Percentiles rank a stretch among this genome's conserved stretches.
These are phyloP conservation scores for Phlyctochytrium bullatum DNA, from an alignment of 192 early-diverging fungal genomes.

Conservation along the genomic window DNA sequence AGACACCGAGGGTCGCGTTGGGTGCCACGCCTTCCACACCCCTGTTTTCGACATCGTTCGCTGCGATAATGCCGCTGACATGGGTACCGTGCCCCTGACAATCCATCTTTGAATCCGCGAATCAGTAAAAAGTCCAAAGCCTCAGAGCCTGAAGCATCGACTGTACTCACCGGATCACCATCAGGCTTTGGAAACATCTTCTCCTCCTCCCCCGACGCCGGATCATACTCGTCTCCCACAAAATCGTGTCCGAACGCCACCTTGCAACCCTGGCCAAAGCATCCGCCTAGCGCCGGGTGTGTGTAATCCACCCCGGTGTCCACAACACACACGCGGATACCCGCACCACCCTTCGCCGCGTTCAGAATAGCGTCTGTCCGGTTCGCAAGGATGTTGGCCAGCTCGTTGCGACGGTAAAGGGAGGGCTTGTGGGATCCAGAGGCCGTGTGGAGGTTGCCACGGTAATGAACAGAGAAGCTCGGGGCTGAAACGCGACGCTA, in stretches of 20 bases:
- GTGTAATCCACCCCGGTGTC: conserved; percentile 49
- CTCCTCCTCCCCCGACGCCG: neutral
- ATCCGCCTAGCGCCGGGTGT: conserved; percentile 47
- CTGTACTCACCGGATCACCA: conserved; percentile 4
- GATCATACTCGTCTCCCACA: conserved; percentile 33
- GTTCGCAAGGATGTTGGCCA: neutral
- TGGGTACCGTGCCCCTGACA: conserved; percentile 46
- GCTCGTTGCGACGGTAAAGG: neutral
- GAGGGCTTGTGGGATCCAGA: neutral
- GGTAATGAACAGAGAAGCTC: neutral
- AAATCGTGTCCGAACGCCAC: conserved; percentile 34
- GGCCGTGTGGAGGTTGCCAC: neutral
- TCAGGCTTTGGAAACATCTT: conserved; percentile 3
- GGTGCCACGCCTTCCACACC: conserved; percentile 71
- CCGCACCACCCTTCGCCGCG: conserved; percentile 23
- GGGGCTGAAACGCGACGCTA: neutral
- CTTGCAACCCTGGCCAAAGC: conserved; percentile 34
- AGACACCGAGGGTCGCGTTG: conserved; percentile 71
- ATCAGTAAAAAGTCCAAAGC: neutral
- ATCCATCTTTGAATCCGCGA: conserved; percentile 8
- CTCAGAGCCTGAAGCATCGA: neutral
- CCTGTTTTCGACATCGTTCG: conserved; percentile 4
- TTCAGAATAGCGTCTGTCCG: neutral
- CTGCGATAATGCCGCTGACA: conserved; percentile 39
- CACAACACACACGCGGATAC: conserved; percentile 41